Evolutionary conservation across 2,329 filamentous ascomycete genomes (phyloP).

Genomic region (Neofusicoccum cordaticola): DNA sequence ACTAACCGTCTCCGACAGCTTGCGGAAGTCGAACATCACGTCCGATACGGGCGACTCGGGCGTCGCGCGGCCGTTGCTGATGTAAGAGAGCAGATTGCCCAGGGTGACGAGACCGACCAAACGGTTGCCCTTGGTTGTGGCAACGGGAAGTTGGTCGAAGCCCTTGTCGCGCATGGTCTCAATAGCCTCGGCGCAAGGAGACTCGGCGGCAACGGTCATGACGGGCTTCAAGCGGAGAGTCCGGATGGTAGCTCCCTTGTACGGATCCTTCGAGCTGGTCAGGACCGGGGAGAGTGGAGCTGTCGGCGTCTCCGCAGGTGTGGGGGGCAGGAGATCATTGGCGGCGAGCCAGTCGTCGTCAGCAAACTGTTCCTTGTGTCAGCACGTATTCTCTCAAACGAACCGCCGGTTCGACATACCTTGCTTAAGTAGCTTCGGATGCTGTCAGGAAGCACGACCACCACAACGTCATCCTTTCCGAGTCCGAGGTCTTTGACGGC

Average conservation of each 20-base stretch:
- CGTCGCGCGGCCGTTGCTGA: conserved; percentile 77
- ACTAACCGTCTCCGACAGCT: conserved; percentile 79
- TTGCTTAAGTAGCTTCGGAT: conserved; percentile 97
- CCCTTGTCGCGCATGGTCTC: conserved; percentile 98
- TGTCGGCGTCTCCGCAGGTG: conserved; percentile 45
- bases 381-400: not conserved
- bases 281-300: conserved; percentile 29
- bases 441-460: conserved; percentile 90
- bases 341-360: conserved; percentile 99
- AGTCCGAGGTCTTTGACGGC: conserved; percentile 76
- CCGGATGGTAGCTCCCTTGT: conserved; percentile 74
- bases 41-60: conserved; percentile 72
- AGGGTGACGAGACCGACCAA: conserved; percentile 92
- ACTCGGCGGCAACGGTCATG: conserved; percentile 72
- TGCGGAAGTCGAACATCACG: conserved; percentile 96
- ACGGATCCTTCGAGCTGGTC: conserved; percentile 60
- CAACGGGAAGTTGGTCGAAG: conserved; percentile 95
- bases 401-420: conserved; percentile 34
- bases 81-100: conserved; percentile 88
- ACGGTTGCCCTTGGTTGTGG: conserved; percentile 61
- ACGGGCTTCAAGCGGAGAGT: conserved; percentile 89
- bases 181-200: conserved; percentile 79
- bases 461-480: conserved; percentile 79
- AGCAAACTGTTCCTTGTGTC: conserved; percentile 61
- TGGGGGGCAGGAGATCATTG: conserved; percentile 79